Conservation (phyloP, 2,329 filamentous ascomycete genomes). For the Gaeumannomyces tritici region DNA sequence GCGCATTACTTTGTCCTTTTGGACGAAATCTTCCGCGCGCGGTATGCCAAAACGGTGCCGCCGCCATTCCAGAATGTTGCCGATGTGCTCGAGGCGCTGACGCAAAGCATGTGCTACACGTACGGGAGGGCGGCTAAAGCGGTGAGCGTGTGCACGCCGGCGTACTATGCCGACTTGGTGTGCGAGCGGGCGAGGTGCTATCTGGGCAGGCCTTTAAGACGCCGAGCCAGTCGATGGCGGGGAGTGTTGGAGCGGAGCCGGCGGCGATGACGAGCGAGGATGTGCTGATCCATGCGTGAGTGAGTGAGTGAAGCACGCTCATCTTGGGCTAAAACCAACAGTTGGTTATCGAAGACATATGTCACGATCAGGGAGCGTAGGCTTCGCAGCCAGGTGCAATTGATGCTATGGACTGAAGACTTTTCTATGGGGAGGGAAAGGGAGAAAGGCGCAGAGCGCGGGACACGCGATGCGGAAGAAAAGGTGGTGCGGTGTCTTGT, state of each 20-base stretch:
- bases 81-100: slow-evolving; percentile 61
- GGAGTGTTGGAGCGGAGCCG: not conserved
- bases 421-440: too few species aligned
- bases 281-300: too few species aligned
- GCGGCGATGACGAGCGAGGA: too few species aligned
- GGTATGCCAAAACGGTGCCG: not conserved
- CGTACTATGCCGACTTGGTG: slow-evolving; percentile 83
- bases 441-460: too few species aligned
- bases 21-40: slow-evolving; percentile 54
- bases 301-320: too few species aligned
- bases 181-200: slow-evolving; percentile 71
- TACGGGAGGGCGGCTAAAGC: slow-evolving; percentile 80
- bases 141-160: slow-evolving; percentile 77
- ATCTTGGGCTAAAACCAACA: too few species aligned
- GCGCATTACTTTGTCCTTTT: slow-evolving; percentile 72
- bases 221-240: slow-evolving; percentile 1
- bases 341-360: too few species aligned
- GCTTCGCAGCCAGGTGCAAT: too few species aligned
- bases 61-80: slow-evolving; percentile 31
- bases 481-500: too few species aligned
- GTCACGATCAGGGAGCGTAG: too few species aligned
- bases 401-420: too few species aligned
- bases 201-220: slow-evolving; percentile 50
- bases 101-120: slow-evolving; percentile 72
- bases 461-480: too few species aligned